These are phyloP conservation scores for Lagenaria siceraria DNA, from an alignment of 306 rosid genomes.

Conservation along the genomic window DNA sequence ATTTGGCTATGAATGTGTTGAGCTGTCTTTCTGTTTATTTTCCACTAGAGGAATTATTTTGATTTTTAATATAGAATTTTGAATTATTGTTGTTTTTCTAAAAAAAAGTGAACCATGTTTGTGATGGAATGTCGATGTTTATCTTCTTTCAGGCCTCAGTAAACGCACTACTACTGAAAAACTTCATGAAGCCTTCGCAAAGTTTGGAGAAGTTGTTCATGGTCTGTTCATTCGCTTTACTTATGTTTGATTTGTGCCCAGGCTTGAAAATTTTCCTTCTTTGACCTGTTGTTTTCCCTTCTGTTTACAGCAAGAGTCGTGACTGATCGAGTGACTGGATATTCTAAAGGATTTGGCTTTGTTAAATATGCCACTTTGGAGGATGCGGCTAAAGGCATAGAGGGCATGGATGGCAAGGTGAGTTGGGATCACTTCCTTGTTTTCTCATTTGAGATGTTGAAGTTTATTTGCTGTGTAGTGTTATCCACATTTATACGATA, in stretches of 20 bases:
- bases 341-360: constrained; percentile 89
- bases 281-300: neutral
- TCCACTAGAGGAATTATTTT: neutral
- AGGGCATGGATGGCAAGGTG: constrained; percentile 99
- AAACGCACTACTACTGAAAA: constrained; percentile 77
- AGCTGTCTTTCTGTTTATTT: neutral
- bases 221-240: constrained; percentile 26
- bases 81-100: neutral
- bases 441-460: neutral
- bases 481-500: neutral
- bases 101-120: neutral
- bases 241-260: neutral
- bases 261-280: neutral
- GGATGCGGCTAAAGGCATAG: constrained; percentile 76
- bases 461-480: neutral
- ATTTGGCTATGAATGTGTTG: neutral
- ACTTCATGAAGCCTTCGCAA: constrained; percentile 52
- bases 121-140: neutral
- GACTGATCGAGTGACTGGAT: constrained; percentile 81
- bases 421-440: neutral
- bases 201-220: constrained; percentile 75
- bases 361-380: constrained; percentile 68
- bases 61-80: neutral
- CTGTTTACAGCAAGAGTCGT: constrained; percentile 70
- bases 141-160: constrained; percentile 64